Percentiles rank a stretch among this genome's conserved stretches.
Conservation (phyloP, 306 rosid species). For the Prunus kanzakura region DNA sequence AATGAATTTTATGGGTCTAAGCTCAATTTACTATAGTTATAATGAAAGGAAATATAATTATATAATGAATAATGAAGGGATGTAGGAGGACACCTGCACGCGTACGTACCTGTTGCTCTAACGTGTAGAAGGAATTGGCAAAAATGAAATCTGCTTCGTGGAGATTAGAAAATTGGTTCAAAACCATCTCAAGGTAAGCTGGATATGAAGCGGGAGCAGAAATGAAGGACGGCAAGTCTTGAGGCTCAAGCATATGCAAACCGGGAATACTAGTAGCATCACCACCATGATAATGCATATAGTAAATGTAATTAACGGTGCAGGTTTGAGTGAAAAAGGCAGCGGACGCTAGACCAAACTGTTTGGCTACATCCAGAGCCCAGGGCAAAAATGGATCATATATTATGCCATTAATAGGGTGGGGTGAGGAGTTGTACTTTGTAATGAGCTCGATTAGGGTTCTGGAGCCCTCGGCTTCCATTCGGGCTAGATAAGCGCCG, state of each 20-base stretch:
- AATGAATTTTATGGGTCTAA: too few relatives aligned
- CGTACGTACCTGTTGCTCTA: conserved; percentile 47
- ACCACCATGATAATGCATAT: conserved; percentile 32
- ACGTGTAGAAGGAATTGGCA: conserved; percentile 56
- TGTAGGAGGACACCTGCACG: not conserved
- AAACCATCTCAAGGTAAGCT: conserved; percentile 42
- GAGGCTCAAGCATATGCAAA: conserved; percentile 39
- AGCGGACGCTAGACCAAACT: conserved; percentile 38
- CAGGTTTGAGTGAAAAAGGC: conserved; percentile 59
- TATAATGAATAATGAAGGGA: too few relatives aligned
- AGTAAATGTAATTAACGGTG: conserved; percentile 42
- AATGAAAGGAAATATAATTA: too few relatives aligned
- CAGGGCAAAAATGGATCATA: conserved; percentile 52
- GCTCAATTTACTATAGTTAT: too few relatives aligned
- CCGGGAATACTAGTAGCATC: conserved; percentile 29
- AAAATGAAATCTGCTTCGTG: conserved; percentile 50
- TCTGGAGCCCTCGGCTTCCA: conserved; percentile 40
- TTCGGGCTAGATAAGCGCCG: conserved; percentile 31
- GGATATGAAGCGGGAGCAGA: conserved; percentile 38
- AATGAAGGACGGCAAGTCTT: conserved; percentile 55
- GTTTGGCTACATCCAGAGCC: conserved; percentile 54
- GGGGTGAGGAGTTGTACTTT: conserved; percentile 21
- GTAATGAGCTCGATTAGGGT: conserved; percentile 41
- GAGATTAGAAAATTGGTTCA: conserved; percentile 50
- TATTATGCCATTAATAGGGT: conserved; percentile 42